A percentile compares a stretch with the other conserved stretches of the same genome.
phyloP scores from a whole-genome alignment of 148 eudicot species.

The Camellia japonica region DNA sequence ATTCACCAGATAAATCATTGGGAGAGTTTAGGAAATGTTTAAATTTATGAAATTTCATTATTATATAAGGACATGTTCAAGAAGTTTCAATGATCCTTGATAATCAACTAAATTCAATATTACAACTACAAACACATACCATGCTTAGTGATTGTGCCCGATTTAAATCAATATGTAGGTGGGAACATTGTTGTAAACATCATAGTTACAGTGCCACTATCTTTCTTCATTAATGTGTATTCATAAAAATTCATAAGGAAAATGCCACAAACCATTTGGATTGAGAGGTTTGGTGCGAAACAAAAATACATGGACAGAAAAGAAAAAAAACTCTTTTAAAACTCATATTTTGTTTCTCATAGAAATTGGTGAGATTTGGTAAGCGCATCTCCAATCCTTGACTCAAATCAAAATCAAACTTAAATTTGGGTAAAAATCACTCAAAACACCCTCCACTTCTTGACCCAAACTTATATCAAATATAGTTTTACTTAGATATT shows the following conservation, averaged over 20 bases:
- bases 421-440: too few relatives aligned
- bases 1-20: not conserved
- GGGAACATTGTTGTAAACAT: not conserved
- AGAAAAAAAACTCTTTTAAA: not conserved
- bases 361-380: too few relatives aligned
- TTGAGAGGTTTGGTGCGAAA: too few relatives aligned
- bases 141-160: not conserved
- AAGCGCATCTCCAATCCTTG: too few relatives aligned
- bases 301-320: too few relatives aligned
- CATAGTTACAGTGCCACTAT: not conserved
- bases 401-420: too few relatives aligned
- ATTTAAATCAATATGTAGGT: not conserved
- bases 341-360: too few relatives aligned
- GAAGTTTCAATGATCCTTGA: not conserved
- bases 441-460: too few relatives aligned
- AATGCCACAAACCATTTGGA: too few relatives aligned
- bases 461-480: too few relatives aligned
- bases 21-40: not conserved
- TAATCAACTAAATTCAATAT: not conserved
- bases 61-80: not conserved
- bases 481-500: too few relatives aligned
- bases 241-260: not conserved
- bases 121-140: not conserved
- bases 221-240: not conserved
- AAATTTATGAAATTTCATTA: too few relatives aligned